Base-by-base conservation (phyloP, 768 basidiomycete species). In the Boletus rufocinnamomeus region DNA sequence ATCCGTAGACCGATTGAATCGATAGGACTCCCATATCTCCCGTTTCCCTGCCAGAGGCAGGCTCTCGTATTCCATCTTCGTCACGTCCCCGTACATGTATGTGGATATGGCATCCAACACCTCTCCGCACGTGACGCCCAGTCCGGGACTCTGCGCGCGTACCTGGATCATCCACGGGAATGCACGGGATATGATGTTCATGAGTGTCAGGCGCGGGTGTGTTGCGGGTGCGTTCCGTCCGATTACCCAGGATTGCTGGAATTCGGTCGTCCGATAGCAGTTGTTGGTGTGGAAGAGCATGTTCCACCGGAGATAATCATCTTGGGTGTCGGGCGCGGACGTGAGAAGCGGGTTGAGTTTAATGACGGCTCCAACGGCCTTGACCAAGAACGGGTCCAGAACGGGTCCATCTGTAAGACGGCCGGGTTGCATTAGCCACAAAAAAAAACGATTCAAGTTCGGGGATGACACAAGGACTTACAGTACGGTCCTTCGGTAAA, bases 81-180 rank as follows among this genome's bases (percentile, higher is more conserved):
- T 73, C 2, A 85, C 75, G 46, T 84, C 77, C 21, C 73, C 76
- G 57, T 82, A 75, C 73, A 92, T 67, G 62, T 79, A 78, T 1
- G 71, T 64, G 45, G 79, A 77, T 50, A 92, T 73, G 5, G 74
- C 71, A 56, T 87, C 84, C 49, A 89, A 70, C 47, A 89, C 75
- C 57, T 89, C 87, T 7, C 83, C 85, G 59, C 88, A 89, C 2
- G 85, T 86, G 23, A 89, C 82, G 21, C 87, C 88, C 32, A 78
- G n/a, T 19, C 73, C 68, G 25, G 67, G 66, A 44, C 81, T 74
- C 0, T 69, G 66, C 3, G 86, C 86, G 4, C 69, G 60, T 5
- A 84, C 69, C 6, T 76, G 73, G 63, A 89, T 74, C 57, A 77
- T 72, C 83, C 85, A 86, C 0, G 87, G 86, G 56, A 86, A 76